Percentiles rank a stretch among this genome's conserved stretches.
phyloP scores from a whole-genome alignment of 352 stramenopile genomes.

The Phytopythium mirpurense region DNA sequence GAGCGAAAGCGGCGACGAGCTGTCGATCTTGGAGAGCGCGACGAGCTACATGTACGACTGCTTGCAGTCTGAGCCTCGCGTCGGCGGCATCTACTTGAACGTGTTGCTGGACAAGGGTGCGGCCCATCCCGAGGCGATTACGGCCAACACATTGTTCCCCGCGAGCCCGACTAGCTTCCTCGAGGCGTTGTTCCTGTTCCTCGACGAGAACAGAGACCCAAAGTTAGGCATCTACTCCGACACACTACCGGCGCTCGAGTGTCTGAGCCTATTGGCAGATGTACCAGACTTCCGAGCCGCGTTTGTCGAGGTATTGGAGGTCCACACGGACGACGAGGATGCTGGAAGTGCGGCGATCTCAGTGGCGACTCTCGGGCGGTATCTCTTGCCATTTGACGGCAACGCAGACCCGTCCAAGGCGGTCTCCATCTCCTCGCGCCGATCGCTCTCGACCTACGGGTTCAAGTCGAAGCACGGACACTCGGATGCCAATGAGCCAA shows the following conservation, averaged over 20 bases:
- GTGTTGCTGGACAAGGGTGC: constrained; percentile 60
- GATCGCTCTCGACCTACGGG: constrained; percentile 69
- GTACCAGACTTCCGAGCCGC: constrained; percentile 44
- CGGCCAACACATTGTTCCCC: constrained; percentile 46
- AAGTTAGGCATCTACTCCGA: constrained; percentile 73
- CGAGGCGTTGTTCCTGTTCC: constrained; percentile 61
- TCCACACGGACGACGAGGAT: constrained; percentile 55
- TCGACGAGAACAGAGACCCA: constrained; percentile 75
- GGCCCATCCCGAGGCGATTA: constrained; percentile 32
- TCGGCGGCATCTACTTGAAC: constrained; percentile 66
- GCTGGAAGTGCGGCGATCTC: constrained; percentile 65
- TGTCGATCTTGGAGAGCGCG: constrained; percentile 65
- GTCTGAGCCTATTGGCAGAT: constrained; percentile 63
- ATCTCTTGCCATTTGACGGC: constrained; percentile 69
- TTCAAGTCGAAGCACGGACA: constrained; percentile 53
- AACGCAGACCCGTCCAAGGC: constrained; percentile 33
- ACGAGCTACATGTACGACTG: constrained; percentile 82
- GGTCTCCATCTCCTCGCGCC: constrained; percentile 72
- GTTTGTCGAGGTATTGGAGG: constrained; percentile 61
- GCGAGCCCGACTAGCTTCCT: constrained; percentile 53
- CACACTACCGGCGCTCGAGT: constrained; percentile 66
- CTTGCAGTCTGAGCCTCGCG: constrained; percentile 55
- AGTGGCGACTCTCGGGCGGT: constrained; percentile 65
- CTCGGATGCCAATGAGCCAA: constrained; percentile 19
- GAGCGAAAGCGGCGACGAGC: constrained; percentile 36